Conservation (phyloP, 768 basidiomycete species). For the Hypholoma fasciculare region DNA sequence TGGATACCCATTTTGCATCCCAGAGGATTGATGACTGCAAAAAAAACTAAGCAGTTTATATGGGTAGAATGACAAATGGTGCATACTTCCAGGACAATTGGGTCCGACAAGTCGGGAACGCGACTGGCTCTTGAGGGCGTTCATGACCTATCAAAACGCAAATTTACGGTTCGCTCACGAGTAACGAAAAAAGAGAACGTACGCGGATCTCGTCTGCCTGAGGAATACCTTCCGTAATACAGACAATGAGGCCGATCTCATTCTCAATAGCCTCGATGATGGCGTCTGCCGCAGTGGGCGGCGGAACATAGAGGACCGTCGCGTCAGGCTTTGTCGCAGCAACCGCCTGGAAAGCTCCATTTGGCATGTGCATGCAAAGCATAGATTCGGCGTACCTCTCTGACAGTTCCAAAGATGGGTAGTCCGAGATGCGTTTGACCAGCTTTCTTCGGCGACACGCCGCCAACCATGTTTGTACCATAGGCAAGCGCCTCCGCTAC, state of each 20-base stretch:
- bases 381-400: conserved; percentile 59
- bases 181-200: conserved; percentile 28
- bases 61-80: not conserved
- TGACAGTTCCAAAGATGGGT: conserved; percentile 90
- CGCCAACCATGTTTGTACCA: conserved; percentile 97
- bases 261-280: conserved; percentile 99
- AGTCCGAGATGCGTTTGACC: conserved; percentile 94
- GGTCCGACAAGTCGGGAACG: conserved; percentile 96
- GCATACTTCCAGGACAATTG: conserved; percentile 86
- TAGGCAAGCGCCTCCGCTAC: conserved; percentile 89
- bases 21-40: conserved; percentile 83
- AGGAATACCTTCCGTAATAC: conserved; percentile 98
- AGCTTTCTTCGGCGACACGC: conserved; percentile 95
- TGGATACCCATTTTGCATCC: conserved; percentile 99
- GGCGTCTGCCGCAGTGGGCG: conserved; percentile 93
- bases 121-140: conserved; percentile 91
- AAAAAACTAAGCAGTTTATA: not conserved
- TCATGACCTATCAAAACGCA: conserved; percentile 68
- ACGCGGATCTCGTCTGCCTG: conserved; percentile 95
- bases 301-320: conserved; percentile 95
- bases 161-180: not conserved
- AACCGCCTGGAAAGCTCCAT: conserved; percentile 63
- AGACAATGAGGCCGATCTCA: conserved; percentile 96
- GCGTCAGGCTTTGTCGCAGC: conserved; percentile 87
- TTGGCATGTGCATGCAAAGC: not conserved